phyloP scores from a whole-genome alignment of 1,284 basidiomycete species.

The Lentinus polychrous region DNA sequence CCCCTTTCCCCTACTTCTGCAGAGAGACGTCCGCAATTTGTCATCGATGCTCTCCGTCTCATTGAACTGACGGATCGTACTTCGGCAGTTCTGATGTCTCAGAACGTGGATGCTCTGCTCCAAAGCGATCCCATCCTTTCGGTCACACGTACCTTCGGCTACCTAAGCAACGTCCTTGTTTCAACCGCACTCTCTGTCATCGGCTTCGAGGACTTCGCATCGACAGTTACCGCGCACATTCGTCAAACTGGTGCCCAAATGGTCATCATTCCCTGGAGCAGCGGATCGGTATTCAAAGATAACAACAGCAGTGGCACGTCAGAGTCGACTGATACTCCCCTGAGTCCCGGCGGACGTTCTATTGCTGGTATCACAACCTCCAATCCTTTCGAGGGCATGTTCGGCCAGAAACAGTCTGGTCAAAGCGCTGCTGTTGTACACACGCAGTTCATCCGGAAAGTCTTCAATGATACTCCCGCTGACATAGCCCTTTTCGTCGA shows the following conservation, averaged over 20 bases:
- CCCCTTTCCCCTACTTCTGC: background rate
- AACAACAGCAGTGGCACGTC: conserved; percentile 1
- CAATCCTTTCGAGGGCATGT: conserved; percentile 47
- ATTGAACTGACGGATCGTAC: conserved; percentile 85
- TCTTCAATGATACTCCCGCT: conserved; percentile 59
- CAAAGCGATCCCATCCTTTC: conserved; percentile 76
- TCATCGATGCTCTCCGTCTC: conserved; percentile 75
- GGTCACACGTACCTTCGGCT: conserved; percentile 78
- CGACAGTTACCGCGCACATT: conserved; percentile 63
- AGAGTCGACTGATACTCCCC: conserved; percentile 23
- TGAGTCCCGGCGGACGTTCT: conserved; percentile 16
- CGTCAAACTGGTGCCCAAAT: conserved; percentile 58
- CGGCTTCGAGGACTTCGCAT: conserved; percentile 61
- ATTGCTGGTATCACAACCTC: conserved; percentile 10
- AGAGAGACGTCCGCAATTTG: conserved; percentile 20
- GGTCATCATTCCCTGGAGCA: conserved; percentile 78
- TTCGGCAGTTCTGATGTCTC: conserved; percentile 79
- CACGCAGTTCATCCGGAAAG: conserved; percentile 73
- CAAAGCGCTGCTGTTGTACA: conserved; percentile 44
- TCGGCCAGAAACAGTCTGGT: conserved; percentile 33
- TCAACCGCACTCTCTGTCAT: conserved; percentile 63
- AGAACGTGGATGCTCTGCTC: conserved; percentile 60
- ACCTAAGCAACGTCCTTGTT: conserved; percentile 52
- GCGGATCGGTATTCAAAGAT: conserved; percentile 9
- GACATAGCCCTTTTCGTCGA: conserved; percentile 85